These are phyloP conservation scores for Chlamydomonas sp. DNA, from an alignment of 139 green algal species.

Conservation along the genomic window DNA sequence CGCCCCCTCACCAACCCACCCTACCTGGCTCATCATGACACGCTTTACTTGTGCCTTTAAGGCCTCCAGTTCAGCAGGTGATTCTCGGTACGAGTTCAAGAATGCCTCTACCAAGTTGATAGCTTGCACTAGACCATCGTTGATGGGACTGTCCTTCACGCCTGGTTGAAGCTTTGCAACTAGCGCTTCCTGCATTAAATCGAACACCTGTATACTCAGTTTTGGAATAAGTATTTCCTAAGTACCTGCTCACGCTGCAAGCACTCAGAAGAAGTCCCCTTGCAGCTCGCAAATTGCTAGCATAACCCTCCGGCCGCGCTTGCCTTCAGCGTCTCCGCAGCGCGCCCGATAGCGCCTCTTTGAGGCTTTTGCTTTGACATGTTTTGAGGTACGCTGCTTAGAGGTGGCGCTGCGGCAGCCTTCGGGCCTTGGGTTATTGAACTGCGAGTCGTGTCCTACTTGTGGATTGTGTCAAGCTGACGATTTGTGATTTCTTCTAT, in stretches of 20 bases:
- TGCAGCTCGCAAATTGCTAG: neutral
- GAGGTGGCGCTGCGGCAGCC: too few relatives aligned
- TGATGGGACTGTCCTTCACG: conserved; percentile 16
- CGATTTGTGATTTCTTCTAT: too few relatives aligned
- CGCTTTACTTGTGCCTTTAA: conserved; percentile 18
- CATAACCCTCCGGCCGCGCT: neutral
- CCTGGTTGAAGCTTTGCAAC: conserved; percentile 12
- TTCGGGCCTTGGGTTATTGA: too few relatives aligned
- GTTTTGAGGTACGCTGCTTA: neutral
- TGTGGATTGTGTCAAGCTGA: too few relatives aligned
- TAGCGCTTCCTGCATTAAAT: conserved; percentile 5
- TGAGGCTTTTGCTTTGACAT: neutral
- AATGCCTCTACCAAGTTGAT: conserved; percentile 17
- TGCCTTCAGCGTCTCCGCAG: conserved; percentile 23
- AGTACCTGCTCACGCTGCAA: neutral
- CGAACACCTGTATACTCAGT: neutral
- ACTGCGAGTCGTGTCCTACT: too few relatives aligned
- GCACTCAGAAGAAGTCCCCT: neutral
- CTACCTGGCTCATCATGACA: conserved; percentile 8
- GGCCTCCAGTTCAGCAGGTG: neutral
- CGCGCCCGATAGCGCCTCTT: neutral
- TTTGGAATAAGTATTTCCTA: neutral
- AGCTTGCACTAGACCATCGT: conserved; percentile 8
- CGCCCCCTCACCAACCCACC: neutral
- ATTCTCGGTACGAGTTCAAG: neutral